phyloP scores from a whole-genome alignment of 2,329 filamentous ascomycete species.

The Penicillium italicum region DNA sequence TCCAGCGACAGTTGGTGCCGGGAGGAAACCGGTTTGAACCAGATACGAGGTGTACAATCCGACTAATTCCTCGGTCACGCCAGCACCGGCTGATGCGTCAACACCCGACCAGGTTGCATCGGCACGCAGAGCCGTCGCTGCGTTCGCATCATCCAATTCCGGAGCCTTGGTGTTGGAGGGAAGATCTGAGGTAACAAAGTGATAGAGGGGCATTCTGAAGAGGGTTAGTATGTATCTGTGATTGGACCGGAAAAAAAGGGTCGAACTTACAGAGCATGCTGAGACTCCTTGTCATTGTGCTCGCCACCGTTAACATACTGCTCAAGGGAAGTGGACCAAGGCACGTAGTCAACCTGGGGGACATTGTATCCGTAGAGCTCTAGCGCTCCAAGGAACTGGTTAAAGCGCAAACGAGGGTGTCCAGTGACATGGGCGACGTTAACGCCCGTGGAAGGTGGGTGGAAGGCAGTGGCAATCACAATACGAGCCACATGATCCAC shows the following conservation, averaged over 20 bases:
- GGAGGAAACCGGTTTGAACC: slow-evolving; percentile 60
- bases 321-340: slow-evolving; percentile 67
- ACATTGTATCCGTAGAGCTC: slow-evolving; percentile 70
- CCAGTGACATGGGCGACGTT: slow-evolving; percentile 74
- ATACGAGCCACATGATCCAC: slow-evolving; percentile 80
- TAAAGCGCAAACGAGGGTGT: slow-evolving; percentile 74
- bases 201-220: slow-evolving; percentile 62
- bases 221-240: slow-evolving; percentile 1
- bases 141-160: slow-evolving; percentile 70
- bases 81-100: slow-evolving; percentile 54
- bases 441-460: slow-evolving; percentile 54
- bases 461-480: slow-evolving; percentile 69
- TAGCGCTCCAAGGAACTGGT: slow-evolving; percentile 69
- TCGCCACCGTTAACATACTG: slow-evolving; percentile 60
- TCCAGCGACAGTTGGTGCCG: slow-evolving; percentile 27
- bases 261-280: slow-evolving; percentile 59
- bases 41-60: slow-evolving; percentile 64
- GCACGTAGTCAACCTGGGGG: slow-evolving; percentile 62
- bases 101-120: slow-evolving; percentile 59
- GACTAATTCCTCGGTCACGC: slow-evolving; percentile 59
- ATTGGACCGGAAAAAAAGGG: not conserved
- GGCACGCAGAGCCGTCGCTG: slow-evolving; percentile 59
- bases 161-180: slow-evolving; percentile 67
- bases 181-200: slow-evolving; percentile 68
- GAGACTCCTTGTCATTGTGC: slow-evolving; percentile 56